Evolutionary conservation across 1,284 basidiomycete genomes (phyloP).

Genomic region (Sphagnurus paluster): DNA sequence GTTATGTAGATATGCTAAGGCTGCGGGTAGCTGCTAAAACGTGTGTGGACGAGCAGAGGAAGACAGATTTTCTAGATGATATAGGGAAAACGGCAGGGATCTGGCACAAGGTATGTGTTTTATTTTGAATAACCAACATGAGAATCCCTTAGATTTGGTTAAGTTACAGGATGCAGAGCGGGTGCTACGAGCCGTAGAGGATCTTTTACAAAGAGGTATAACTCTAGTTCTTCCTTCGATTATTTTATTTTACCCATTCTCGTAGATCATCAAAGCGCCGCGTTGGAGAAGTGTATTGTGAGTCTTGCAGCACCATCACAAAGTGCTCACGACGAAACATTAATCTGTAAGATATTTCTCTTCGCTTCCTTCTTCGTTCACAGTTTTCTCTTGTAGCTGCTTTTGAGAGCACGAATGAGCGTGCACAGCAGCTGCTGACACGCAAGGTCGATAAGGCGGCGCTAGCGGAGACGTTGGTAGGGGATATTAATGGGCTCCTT

Average conservation of each 20-base stretch:
- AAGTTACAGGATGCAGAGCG: neutral
- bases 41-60: neutral
- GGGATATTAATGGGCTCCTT: constrained; percentile 27
- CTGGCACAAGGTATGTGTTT: no score
- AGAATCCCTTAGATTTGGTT: neutral
- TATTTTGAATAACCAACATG: neutral
- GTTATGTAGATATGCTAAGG: constrained; percentile 25
- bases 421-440: constrained; percentile 21
- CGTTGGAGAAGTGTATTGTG: constrained; percentile 3
- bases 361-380: neutral
- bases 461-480: constrained; percentile 23
- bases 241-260: no score
- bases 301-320: neutral
- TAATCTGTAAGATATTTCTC: constrained; percentile 14
- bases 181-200: constrained; percentile 2
- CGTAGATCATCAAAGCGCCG: constrained; percentile 2
- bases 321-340: constrained; percentile 6
- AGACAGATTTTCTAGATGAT: constrained; percentile 18
- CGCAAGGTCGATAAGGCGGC: constrained; percentile 31
- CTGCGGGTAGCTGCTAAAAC: constrained; percentile 11
- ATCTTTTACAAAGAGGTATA: constrained; percentile 5
- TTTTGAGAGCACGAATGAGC: constrained; percentile 14
- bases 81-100: constrained; percentile 14
- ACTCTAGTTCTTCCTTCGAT: no score
- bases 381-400: constrained; percentile 5